Evolutionary conservation across 768 basidiomycete genomes (phyloP), one percentile per base, ranked within the genome.

Genomic region (Filobasidium wieringae): DNA sequence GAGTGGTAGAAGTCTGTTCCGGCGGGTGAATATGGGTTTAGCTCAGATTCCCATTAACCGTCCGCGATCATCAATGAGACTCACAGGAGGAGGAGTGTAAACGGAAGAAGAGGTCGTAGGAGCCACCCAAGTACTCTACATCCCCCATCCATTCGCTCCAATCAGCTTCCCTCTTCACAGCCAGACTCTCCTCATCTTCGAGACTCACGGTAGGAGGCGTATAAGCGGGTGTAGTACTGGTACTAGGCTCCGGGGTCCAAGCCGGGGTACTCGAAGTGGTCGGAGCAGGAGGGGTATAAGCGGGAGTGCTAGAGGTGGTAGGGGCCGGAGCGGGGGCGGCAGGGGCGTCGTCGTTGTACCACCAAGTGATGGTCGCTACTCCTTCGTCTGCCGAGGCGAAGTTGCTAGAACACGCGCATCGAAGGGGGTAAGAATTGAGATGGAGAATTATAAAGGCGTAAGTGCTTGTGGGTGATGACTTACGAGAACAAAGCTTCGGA

Each of bases 281-380:
- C n/a, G 59, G 59, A n/a, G 52, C 27, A 7, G 34, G 22, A n/a
- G 39, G 53, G 24, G 58, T 59, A 27, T 39, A 53, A 36, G 52
- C 41, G 14, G 58, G 58, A 8, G 52, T 47, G 31, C 33, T 19
- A 19, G 34, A 26, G n/a, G 24, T 36, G 37, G 59, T 56, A 15
- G 59, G 49, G 9, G 53, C 24, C 22, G 58, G 51, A 22, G 58
- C 31, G 15, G 58, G 59, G 37, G 57, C 39, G 37, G 53, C 36
- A 22, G 47, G n/a, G 29, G 49, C 56, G 12, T 45, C 59, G 39
- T 60, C 59, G 50, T 60, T 60, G 59, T 55, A 60, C 59, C 59
- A 60, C 59, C 59, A 60, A 8, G 59, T 60, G 15, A 60, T 34
- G 4, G 59, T 50, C 9, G 59, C 52, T 1, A 60, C 59, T 51